Evolutionary conservation across 768 basidiomycete species (phyloP).

Genomic region (Pulveroboletus ravenelii): DNA sequence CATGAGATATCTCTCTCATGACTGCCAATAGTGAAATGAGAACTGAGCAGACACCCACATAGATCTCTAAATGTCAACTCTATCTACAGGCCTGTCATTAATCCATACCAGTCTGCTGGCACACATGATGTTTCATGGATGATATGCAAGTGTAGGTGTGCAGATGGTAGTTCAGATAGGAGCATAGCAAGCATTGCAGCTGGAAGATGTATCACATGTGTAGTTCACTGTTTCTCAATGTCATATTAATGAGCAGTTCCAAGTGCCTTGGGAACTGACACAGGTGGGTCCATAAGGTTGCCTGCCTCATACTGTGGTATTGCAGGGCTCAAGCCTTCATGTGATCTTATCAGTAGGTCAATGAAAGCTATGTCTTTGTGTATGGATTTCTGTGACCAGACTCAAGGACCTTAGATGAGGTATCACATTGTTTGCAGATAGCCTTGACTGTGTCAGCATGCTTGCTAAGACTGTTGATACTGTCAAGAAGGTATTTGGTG

Average conservation of each 20-base stretch:
- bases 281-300: constrained; percentile 88
- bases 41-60: not conserved
- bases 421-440: constrained; percentile 89
- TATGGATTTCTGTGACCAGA: too few relatives aligned
- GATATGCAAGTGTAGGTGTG: constrained; percentile 47
- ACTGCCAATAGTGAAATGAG: not conserved
- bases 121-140: constrained; percentile 18
- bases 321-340: constrained; percentile 91
- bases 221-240: constrained; percentile 6
- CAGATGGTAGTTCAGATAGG: constrained; percentile 93
- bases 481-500: constrained; percentile 61
- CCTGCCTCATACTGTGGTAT: constrained; percentile 94
- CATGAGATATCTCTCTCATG: constrained; percentile 69
- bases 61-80: constrained; percentile 79
- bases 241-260: constrained; percentile 1
- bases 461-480: constrained; percentile 53
- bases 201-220: constrained; percentile 80
- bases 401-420: constrained; percentile 61
- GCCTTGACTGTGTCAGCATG: constrained; percentile 90
- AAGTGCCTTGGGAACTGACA: constrained; percentile 91
- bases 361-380: constrained; percentile 11
- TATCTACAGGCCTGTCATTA: constrained; percentile 70
- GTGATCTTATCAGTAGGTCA: constrained; percentile 84
- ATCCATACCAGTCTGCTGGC: constrained; percentile 49
- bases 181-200: constrained; percentile 91